Evolutionary conservation across 164 flowering plant genomes (phyloP), one percentile per base, ranked within the genome.

Genomic region (grape (Vitis vinifera)): DNA sequence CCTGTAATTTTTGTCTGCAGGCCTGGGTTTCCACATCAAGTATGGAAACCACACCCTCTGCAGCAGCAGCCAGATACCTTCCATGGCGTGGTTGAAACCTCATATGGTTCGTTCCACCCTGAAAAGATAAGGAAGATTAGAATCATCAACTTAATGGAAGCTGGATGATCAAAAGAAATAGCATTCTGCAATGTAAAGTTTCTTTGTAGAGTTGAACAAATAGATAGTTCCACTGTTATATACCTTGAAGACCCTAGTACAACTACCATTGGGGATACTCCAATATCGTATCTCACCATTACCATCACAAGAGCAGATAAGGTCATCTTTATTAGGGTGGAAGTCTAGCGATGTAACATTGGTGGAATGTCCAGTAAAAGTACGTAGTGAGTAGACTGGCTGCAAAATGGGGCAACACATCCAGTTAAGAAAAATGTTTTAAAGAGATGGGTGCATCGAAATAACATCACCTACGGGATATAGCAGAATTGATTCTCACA

Each of bases 51-150:
- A 68, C 68, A 74, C 82, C 88, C 27, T 84, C 92, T 29, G 83
- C 76, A 59, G 91, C 90, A 70, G 93, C 89, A 2, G 97, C 97
- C 69, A 92, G 87, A 73, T 70, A 76, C 72, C 84, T 85, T 50
- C 95, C 97, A 50, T 63, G 60, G 69, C 75, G 79, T 37, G 95
- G 91, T 74, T 92, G 95, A 81, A 92, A 89, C 67, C 97, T 82
- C 68, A 90, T 74, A 65, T 80, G 89, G 27, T 79, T 77, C 31
- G 81, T 80, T 48, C 91, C 91, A 69, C 89, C 92, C 93, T 91
- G 74, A 15, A n/a, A 68, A 62, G 47, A 56, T 12, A 48, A 47
- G 5, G 44, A 48, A 37, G 8, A 53, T 2, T 23, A 53, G 17
- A 53, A 65, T 13, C 53, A 71, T 52, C 8, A 2, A 49, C 3